Conservation (phyloP, 495 filamentous ascomycete species). For the Tuber indicum region DNA sequence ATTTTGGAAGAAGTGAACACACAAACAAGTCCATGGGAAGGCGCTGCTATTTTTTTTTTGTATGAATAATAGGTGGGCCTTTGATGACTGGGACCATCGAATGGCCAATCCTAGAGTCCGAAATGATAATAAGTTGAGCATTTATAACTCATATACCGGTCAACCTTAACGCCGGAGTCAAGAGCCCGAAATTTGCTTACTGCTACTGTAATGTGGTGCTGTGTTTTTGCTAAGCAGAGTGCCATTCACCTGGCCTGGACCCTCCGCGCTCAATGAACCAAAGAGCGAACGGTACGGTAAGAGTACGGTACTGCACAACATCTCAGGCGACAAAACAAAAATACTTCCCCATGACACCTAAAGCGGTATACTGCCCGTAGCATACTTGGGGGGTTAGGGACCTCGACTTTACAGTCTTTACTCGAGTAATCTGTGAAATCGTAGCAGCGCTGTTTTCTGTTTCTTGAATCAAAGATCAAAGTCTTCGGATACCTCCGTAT, state of each 20-base stretch:
- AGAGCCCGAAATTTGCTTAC: neutral
- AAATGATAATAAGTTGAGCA: neutral
- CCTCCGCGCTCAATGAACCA: neutral
- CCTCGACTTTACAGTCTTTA: neutral
- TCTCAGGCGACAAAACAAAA: neutral
- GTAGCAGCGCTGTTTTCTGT: neutral
- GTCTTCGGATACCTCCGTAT: neutral
- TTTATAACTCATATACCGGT: neutral
- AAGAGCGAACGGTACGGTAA: neutral
- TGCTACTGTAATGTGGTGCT: neutral
- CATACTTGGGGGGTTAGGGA: neutral
- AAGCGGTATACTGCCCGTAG: neutral
- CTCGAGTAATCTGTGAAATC: neutral
- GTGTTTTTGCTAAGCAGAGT: neutral
- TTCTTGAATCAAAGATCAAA: neutral
- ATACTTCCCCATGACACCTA: neutral
- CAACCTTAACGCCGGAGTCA: neutral
- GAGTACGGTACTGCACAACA: neutral
- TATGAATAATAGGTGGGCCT: neutral
- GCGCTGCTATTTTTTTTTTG: neutral
- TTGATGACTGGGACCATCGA: neutral
- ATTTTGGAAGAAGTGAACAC: neutral
- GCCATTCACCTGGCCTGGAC: neutral
- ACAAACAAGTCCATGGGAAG: neutral
- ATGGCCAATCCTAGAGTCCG: neutral